Evolutionary conservation across 2,329 filamentous ascomycete species (phyloP).

Genomic region (Podosphaera aphanis): DNA sequence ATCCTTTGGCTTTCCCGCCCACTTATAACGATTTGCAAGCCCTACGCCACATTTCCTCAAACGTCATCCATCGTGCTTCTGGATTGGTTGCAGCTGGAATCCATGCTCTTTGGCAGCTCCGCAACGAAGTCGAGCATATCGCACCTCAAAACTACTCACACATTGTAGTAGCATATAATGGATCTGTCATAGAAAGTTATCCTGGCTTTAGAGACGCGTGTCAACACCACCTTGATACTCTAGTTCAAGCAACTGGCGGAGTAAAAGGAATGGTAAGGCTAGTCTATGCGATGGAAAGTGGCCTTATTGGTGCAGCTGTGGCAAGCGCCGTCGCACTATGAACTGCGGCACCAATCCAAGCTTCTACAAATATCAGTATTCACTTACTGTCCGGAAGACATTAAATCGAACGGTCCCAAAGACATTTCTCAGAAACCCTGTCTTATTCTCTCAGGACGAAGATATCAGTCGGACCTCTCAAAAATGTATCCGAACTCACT

Average conservation of each 20-base stretch:
- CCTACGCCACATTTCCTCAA: slow-evolving; percentile 28
- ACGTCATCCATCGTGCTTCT: slow-evolving; percentile 32
- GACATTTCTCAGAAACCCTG: no score
- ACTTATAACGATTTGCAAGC: slow-evolving; percentile 26
- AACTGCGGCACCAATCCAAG: not conserved
- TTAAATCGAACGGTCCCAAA: not conserved
- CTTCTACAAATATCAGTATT: not conserved
- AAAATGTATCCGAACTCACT: no score
- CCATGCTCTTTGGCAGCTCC: slow-evolving; percentile 34
- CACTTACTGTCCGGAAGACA: not conserved
- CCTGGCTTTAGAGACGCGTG: slow-evolving; percentile 39
- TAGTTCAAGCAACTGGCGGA: slow-evolving; percentile 24
- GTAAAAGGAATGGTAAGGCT: slow-evolving; percentile 28
- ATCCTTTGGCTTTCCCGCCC: slow-evolving; percentile 22
- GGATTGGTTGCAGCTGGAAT: slow-evolving; percentile 34
- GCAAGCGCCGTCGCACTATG: slow-evolving; percentile 31
- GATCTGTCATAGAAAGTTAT: slow-evolving; percentile 59
- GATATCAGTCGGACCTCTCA: no score
- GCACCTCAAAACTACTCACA: slow-evolving; percentile 15
- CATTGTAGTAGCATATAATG: slow-evolving; percentile 52
- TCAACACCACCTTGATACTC: slow-evolving; percentile 37
- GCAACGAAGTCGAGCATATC: slow-evolving; percentile 23
- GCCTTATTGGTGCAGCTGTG: slow-evolving; percentile 51
- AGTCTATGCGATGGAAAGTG: slow-evolving; percentile 49
- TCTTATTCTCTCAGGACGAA: no score